phyloP scores from a whole-genome alignment of 202 grass and related monocot species.

The Zizania palustris region DNA sequence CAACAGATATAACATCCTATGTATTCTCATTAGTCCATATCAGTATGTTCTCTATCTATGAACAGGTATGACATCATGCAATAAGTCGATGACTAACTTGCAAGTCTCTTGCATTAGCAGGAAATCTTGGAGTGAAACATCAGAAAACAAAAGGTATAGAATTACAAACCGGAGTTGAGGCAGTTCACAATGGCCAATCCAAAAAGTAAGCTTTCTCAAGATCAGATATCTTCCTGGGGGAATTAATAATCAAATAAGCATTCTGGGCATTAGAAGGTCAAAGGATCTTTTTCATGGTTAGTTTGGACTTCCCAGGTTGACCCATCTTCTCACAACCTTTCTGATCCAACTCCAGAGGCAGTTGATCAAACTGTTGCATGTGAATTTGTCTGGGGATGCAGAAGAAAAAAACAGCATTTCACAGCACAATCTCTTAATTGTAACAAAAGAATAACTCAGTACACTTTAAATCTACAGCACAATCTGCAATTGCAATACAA shows the following conservation, averaged over 20 bases:
- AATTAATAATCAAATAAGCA: not conserved
- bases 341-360: not conserved
- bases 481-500: no score
- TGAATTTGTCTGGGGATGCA: not conserved
- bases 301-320: not conserved
- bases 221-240: not conserved
- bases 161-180: not conserved
- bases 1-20: not conserved
- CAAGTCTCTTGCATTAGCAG: not conserved
- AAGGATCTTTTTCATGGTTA: not conserved
- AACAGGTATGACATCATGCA: not conserved
- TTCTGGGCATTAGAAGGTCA: not conserved
- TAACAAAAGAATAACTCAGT: conserved; percentile 34
- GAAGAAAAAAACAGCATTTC: not conserved
- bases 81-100: not conserved
- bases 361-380: not conserved
- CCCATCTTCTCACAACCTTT: not conserved
- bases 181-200: not conserved
- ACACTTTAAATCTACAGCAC: conserved; percentile 45
- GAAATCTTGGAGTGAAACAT: not conserved
- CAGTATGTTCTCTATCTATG: no score
- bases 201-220: not conserved
- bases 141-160: not conserved
- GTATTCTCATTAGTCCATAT: not conserved
- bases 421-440: not conserved